These are phyloP conservation scores for Lentinula edodes DNA, from an alignment of 768 basidiomycete species.

Conservation along the genomic window DNA sequence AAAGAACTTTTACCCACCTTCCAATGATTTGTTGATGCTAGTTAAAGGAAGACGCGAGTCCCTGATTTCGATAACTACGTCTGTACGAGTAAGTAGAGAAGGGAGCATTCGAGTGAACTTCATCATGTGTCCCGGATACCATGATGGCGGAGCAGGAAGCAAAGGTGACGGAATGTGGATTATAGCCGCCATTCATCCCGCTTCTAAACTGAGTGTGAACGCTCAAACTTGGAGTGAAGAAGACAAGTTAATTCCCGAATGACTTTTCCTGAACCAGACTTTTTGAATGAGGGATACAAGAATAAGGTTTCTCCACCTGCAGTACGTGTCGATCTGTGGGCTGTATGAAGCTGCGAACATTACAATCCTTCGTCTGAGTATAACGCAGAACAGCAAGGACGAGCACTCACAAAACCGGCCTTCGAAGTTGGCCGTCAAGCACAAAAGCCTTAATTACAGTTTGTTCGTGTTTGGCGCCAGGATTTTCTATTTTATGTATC, in stretches of 20 bases:
- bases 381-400: no score
- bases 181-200: slow-evolving; percentile 7
- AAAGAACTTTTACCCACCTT: no score
- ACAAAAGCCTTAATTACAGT: background rate
- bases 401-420: background rate
- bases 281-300: background rate
- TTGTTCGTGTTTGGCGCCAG: background rate
- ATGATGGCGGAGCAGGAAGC: slow-evolving; percentile 76
- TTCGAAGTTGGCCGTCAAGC: background rate
- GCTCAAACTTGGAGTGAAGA: background rate
- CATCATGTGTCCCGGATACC: slow-evolving; percentile 97
- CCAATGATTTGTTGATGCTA: slow-evolving; percentile 86
- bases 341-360: background rate
- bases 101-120: slow-evolving; percentile 78
- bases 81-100: slow-evolving; percentile 69
- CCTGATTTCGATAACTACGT: slow-evolving; percentile 91
- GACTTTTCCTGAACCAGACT: background rate
- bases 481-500: no score
- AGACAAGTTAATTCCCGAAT: background rate
- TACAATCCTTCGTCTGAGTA: background rate
- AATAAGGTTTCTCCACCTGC: background rate
- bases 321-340: background rate
- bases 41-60: slow-evolving; percentile 92
- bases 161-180: slow-evolving; percentile 30
- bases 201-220: background rate